These are phyloP conservation scores for Gossypium ekmanianum DNA, from an alignment of 345 rosid species.

Conservation along the genomic window DNA sequence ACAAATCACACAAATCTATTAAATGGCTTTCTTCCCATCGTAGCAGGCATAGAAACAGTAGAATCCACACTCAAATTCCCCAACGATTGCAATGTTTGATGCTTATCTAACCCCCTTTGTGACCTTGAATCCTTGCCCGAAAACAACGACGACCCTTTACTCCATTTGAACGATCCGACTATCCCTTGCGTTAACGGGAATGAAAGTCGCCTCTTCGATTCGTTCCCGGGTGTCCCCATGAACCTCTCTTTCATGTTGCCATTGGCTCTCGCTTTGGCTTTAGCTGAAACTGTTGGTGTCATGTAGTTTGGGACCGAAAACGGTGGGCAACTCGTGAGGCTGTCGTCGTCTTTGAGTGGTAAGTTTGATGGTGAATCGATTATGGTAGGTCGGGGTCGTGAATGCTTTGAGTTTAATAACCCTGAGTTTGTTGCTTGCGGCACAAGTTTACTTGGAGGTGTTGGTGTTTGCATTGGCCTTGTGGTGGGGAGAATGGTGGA, in stretches of 20 bases:
- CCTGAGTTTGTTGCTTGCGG: constrained; percentile 38
- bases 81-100: constrained; percentile 44
- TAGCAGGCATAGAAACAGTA: constrained; percentile 75
- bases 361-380: constrained; percentile 53
- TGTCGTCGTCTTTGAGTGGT: constrained; percentile 78
- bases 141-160: constrained; percentile 63
- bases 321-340: constrained; percentile 88
- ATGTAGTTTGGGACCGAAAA: constrained; percentile 86
- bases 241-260: constrained; percentile 76
- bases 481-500: constrained; percentile 47
- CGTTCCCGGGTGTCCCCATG: constrained; percentile 59
- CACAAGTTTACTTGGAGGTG: constrained; percentile 33
- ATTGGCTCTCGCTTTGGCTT: constrained; percentile 69
- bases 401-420: constrained; percentile 56
- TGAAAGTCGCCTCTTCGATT: constrained; percentile 62
- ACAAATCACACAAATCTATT: constrained; percentile 83
- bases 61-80: constrained; percentile 74
- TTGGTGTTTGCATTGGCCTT: constrained; percentile 49
- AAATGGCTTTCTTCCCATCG: constrained; percentile 74
- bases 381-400: constrained; percentile 52
- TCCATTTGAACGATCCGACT: constrained; percentile 71
- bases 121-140: constrained; percentile 54
- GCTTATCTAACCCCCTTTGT: constrained; percentile 33
- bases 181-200: constrained; percentile 65
- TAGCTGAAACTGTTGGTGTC: constrained; percentile 78